Base-by-base conservation (phyloP, 73 alveolate genomes). In the Paramecium pentaurelia region DNA sequence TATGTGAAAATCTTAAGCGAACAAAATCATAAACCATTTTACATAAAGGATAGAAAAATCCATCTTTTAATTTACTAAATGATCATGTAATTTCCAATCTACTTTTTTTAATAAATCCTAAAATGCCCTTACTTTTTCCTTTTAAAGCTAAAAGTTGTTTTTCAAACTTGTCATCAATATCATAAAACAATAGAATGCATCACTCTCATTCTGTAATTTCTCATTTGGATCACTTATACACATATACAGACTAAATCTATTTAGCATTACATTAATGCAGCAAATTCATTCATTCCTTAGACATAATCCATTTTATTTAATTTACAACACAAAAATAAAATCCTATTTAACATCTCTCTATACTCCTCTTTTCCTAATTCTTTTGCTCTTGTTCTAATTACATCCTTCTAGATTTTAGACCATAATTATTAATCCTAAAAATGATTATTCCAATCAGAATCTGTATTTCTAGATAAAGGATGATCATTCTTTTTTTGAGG, bases 221-320 rank as follows among this genome's bases (percentile, higher is more conserved):
- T 27, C 37, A 75, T 34, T 37, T 7, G 60, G 38, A 75, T 75
- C 88, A 14, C 38, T 34, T 36, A 32, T 75, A 40, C 42, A 75
- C 38, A 45, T 40, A 75, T 75, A 75, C 8, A 75, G 49, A 32
- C 88, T 75, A 75, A 75, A 34, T 75, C 34, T 75, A 75, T 37
- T 37, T 32, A 37, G 58, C 37, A 34, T 34, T 40, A 75, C 88
- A 75, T 75, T 40, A 75, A 75, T 75, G 88, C 88, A 37, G 88
- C 88, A 22, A 75, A 37, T 75, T 75, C 88, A 37, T 75, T 75
- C 88, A 75, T 75, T 75, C 88, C 88, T 75, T 75, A 40, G 49
- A 75, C 60, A 40, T 75, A 75, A n/a, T 34, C 60, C 60, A 40
- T 34, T 75, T 75, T 75, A 45, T 75, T 75, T 34, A 75, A 40